phyloP scores from a whole-genome alignment of 208 protist species.

The Porcisia hertigi region DNA sequence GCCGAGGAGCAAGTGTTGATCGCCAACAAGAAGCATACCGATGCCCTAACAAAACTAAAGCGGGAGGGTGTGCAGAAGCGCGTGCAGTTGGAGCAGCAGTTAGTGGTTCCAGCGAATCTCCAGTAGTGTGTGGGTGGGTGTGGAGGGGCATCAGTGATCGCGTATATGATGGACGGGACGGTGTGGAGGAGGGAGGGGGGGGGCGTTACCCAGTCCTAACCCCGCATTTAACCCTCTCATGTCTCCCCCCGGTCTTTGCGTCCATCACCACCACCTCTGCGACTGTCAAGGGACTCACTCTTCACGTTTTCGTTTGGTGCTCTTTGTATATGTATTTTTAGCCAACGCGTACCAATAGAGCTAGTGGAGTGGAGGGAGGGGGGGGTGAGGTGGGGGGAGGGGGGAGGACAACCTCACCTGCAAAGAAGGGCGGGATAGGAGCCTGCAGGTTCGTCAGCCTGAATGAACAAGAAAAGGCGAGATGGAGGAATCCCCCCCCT shows the following conservation, averaged over 20 bases:
- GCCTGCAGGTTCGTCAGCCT: background rate
- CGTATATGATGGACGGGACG: background rate
- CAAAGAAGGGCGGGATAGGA: background rate
- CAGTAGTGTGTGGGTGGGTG: constrained; percentile 6
- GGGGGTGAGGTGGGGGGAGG: background rate
- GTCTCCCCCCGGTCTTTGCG: no score
- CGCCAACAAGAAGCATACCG: constrained; percentile 74
- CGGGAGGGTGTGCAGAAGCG: constrained; percentile 80
- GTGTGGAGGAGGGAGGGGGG: background rate
- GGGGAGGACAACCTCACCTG: background rate
- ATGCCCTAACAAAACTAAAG: constrained; percentile 71
- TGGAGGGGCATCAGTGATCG: no score
- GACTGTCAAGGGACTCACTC: background rate
- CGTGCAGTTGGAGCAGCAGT: constrained; percentile 78
- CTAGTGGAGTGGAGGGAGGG: background rate
- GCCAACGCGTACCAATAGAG: no score
- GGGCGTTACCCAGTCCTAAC: background rate
- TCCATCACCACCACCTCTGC: background rate
- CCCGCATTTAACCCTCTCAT: no score
- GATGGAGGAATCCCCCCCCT: background rate
- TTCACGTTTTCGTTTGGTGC: background rate
- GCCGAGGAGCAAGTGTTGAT: constrained; percentile 84
- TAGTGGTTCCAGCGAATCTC: constrained; percentile 47
- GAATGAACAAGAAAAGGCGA: background rate
- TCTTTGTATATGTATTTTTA: background rate